Conservation (phyloP, 192 early-diverging fungal genomes). For the Coemansia sp. region DNA sequence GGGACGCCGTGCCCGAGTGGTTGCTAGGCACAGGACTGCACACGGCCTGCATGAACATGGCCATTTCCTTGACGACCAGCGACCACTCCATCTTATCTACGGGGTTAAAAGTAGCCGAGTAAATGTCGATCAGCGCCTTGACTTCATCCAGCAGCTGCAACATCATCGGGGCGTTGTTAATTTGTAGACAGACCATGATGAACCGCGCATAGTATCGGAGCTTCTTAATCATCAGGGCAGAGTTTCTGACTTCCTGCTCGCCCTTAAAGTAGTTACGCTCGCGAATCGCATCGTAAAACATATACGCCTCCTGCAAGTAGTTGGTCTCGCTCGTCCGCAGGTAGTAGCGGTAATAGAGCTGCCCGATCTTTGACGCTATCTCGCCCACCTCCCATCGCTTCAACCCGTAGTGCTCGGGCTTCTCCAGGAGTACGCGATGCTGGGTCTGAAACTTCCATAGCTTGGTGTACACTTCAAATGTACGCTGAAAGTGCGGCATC, state of each 20-base stretch:
- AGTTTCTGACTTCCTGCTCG: conserved; percentile 87
- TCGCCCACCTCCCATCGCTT: conserved; percentile 98
- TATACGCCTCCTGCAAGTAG: conserved; percentile 89
- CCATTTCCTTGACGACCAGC: conserved; percentile 71
- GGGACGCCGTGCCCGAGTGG: conserved; percentile 15
- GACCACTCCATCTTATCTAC: conserved; percentile 90
- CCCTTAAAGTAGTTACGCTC: conserved; percentile 94
- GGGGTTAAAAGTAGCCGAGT: conserved; percentile 81
- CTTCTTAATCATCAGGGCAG: conserved; percentile 93
- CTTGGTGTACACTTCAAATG: conserved; percentile 97
- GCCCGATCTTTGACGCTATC: conserved; percentile 97
- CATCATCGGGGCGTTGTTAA: conserved; percentile 78
- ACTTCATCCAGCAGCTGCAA: conserved; percentile 82
- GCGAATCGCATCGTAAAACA: conserved; percentile 96
- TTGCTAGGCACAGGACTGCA: conserved; percentile 41
- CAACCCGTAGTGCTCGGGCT: conserved; percentile 84
- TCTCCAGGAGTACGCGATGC: conserved; percentile 83
- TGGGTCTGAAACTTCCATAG: conserved; percentile 96
- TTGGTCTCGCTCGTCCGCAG: conserved; percentile 95
- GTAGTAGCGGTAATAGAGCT: conserved; percentile 81
- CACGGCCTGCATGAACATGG: conserved; percentile 78
- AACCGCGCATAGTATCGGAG: conserved; percentile 97
- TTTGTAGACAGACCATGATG: conserved; percentile 74
- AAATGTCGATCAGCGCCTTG: conserved; percentile 81
- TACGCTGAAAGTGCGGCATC: conserved; percentile 92